Percentiles rank a stretch among this genome's conserved stretches.
These are phyloP conservation scores for Reticulascus tulasneorum DNA, from an alignment of 2,329 filamentous ascomycete genomes.

Conservation along the genomic window DNA sequence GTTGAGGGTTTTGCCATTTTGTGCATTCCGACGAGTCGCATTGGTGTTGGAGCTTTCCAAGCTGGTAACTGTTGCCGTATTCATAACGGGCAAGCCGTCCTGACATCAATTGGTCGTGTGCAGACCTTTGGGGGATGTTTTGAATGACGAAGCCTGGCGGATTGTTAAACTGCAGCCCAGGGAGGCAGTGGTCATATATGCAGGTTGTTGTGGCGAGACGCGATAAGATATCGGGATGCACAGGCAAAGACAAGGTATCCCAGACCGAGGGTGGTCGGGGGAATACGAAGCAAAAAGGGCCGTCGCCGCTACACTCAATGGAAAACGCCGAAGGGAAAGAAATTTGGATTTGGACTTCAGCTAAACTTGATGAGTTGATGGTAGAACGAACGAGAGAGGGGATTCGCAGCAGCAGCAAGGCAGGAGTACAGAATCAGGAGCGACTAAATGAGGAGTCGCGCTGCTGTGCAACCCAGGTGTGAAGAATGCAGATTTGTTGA, in stretches of 20 bases:
- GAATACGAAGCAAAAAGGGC: neutral
- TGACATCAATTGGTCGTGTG: constrained; percentile 6
- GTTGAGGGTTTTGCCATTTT: constrained; percentile 14
- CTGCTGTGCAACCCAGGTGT: too few species aligned
- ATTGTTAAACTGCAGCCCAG: constrained; percentile 13
- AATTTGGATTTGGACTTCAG: too few species aligned
- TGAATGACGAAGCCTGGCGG: too few species aligned
- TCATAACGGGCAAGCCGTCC: constrained; percentile 25
- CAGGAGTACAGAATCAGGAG: too few species aligned
- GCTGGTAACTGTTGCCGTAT: constrained; percentile 34
- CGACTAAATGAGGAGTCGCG: too few species aligned
- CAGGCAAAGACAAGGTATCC: constrained; percentile 1
- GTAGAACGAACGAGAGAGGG: too few species aligned
- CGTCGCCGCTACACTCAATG: constrained; percentile 9
- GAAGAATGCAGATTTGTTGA: too few species aligned
- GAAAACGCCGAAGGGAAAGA: too few species aligned
- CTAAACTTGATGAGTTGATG: too few species aligned
- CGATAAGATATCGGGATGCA: constrained; percentile 15
- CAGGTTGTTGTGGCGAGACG: too few species aligned
- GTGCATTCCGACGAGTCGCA: constrained; percentile 7
- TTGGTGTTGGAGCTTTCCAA: constrained; percentile 10
- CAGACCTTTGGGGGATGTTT: neutral
- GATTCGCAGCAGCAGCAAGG: too few species aligned
- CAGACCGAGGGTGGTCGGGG: constrained; percentile 3
- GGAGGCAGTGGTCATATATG: constrained; percentile 8